Conservation (phyloP, 257 asterid species). For the Dorcoceras hygrometricum region DNA sequence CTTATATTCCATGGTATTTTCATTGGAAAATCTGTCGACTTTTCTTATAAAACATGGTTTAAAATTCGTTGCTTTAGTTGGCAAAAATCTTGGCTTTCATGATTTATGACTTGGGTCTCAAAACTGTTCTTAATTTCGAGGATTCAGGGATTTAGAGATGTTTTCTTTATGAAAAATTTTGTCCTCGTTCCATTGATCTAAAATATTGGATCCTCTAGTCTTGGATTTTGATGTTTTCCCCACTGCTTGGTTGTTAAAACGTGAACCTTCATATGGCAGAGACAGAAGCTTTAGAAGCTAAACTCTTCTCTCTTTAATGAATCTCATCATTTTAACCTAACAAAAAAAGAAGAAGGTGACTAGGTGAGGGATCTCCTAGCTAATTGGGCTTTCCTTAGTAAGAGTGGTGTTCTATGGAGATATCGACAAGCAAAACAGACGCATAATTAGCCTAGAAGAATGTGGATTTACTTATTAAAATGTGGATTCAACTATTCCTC, state of each 20-base stretch:
- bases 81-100: not conserved
- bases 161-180: slow-evolving; percentile 1
- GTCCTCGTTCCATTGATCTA: not conserved
- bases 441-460: too few relatives aligned
- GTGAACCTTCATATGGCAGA: not conserved
- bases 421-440: too few relatives aligned
- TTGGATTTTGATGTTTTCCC: not conserved
- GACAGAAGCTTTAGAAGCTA: slow-evolving; percentile 2
- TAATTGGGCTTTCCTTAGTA: too few relatives aligned
- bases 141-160: not conserved
- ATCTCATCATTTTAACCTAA: too few relatives aligned
- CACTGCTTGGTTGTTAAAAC: not conserved
- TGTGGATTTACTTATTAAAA: too few relatives aligned
- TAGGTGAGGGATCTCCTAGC: too few relatives aligned
- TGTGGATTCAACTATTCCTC: too few relatives aligned
- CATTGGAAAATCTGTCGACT: slow-evolving; percentile 14
- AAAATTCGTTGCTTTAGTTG: not conserved
- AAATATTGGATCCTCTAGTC: slow-evolving; percentile 4
- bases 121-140: not conserved
- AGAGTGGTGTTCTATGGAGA: too few relatives aligned
- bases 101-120: not conserved
- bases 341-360: too few relatives aligned
- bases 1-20: slow-evolving; percentile 12
- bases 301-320: not conserved
- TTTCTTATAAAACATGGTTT: not conserved